phyloP scores from a whole-genome alignment of 2,329 filamentous ascomycete genomes.

The Fonsecaea erecta region DNA sequence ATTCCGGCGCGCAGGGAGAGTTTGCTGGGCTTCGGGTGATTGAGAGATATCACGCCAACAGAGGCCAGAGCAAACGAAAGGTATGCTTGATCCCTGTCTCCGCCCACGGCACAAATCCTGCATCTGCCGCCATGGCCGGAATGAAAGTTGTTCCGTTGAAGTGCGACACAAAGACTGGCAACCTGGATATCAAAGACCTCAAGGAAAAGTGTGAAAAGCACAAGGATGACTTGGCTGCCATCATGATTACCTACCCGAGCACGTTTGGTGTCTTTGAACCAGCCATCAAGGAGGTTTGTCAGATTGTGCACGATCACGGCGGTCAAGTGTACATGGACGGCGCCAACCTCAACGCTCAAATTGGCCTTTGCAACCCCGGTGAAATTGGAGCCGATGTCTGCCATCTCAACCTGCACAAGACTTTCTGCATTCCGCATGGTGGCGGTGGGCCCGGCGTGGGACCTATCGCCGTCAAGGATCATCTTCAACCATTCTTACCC shows the following conservation, averaged over 20 bases:
- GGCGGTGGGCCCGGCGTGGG: constrained; percentile 93
- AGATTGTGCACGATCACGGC: constrained; percentile 82
- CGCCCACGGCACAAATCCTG: constrained; percentile 94
- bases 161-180: constrained; percentile 83
- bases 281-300: constrained; percentile 79
- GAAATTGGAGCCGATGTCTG: constrained; percentile 96
- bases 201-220: constrained; percentile 88
- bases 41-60: constrained; percentile 76
- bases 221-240: constrained; percentile 80
- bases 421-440: constrained; percentile 96
- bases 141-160: constrained; percentile 94
- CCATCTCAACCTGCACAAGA: constrained; percentile 97
- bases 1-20: constrained; percentile 94
- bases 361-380: constrained; percentile 90
- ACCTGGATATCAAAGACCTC: constrained; percentile 84
- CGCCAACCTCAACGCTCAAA: constrained; percentile 98
- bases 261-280: constrained; percentile 96
- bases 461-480: constrained; percentile 86
- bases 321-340: constrained; percentile 99
- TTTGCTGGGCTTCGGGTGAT: constrained; percentile 90
- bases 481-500: constrained; percentile 77
- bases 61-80: constrained; percentile 70
- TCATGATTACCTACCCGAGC: constrained; percentile 97
- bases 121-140: constrained; percentile 91
- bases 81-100: constrained; percentile 95